Percentiles rank a stretch among this genome's conserved stretches.
phyloP scores from a whole-genome alignment of 208 protist species.

The Leishmania tropica region DNA sequence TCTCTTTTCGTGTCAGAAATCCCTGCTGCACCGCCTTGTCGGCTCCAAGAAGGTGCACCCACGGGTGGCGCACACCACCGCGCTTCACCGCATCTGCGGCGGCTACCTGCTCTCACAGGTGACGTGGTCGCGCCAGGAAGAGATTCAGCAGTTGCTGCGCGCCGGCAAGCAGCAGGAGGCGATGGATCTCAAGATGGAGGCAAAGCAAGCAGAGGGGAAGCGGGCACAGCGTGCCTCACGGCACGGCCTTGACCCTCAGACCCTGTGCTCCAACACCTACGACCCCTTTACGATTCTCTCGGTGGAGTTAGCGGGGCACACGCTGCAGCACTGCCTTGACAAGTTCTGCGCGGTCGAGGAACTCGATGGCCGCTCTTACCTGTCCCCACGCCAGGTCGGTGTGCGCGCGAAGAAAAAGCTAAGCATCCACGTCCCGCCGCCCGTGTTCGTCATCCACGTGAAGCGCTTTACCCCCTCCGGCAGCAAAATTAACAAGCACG shows the following conservation, averaged over 20 bases:
- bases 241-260: constrained; percentile 24
- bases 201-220: constrained; percentile 20
- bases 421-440: constrained; percentile 74
- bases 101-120: constrained; percentile 90
- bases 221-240: constrained; percentile 2
- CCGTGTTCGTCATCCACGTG: constrained; percentile 87
- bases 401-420: constrained; percentile 85
- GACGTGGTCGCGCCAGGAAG: constrained; percentile 72
- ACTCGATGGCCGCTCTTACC: constrained; percentile 78
- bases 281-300: constrained; percentile 85
- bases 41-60: constrained; percentile 69
- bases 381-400: constrained; percentile 72
- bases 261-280: constrained; percentile 83
- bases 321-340: constrained; percentile 76
- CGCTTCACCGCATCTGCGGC: constrained; percentile 81
- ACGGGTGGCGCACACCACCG: constrained; percentile 69
- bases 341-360: constrained; percentile 75
- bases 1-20: constrained; percentile 76
- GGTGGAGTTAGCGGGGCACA: constrained; percentile 71
- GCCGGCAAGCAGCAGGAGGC: constrained; percentile 77
- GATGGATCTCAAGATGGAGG: constrained; percentile 69
- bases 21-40: constrained; percentile 76
- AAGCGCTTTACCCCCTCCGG: constrained; percentile 85
- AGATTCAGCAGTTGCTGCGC: constrained; percentile 73
- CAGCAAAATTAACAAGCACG: constrained; percentile 66